Percentiles rank a stretch among this genome's conserved stretches.
Evolutionary conservation across 1,284 basidiomycete genomes (phyloP).

Genomic region (Boletus semigastroideus): DNA sequence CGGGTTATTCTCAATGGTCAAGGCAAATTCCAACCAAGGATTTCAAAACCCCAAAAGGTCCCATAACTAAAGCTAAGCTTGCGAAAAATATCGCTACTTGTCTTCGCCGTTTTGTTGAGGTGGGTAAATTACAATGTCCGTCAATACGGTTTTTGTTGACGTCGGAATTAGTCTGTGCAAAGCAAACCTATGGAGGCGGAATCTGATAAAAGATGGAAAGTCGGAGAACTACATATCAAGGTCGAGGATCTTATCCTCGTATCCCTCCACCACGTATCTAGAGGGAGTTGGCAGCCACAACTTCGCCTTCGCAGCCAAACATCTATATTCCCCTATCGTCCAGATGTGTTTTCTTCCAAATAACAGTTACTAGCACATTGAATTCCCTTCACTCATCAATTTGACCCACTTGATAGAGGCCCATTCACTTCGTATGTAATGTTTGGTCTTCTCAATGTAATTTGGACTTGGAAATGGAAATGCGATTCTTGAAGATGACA

Average conservation of each 20-base stretch:
- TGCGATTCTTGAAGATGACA: too few species aligned
- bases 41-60: constrained; percentile 70
- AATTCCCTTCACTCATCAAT: background rate
- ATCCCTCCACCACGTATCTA: constrained; percentile 75
- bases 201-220: constrained; percentile 54
- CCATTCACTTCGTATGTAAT: background rate
- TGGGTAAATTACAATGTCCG: constrained; percentile 22
- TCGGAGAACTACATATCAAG: constrained; percentile 55
- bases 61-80: constrained; percentile 64
- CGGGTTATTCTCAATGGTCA: constrained; percentile 72
- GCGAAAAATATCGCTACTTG: constrained; percentile 70
- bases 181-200: constrained; percentile 56
- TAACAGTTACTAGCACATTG: background rate
- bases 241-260: constrained; percentile 67
- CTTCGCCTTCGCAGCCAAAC: constrained; percentile 46
- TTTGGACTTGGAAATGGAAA: too few species aligned
- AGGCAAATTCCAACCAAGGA: constrained; percentile 77
- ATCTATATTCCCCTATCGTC: background rate
- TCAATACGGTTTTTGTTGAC: constrained; percentile 3
- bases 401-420: background rate
- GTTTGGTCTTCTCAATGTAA: too few species aligned
- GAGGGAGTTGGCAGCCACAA: constrained; percentile 78
- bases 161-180: constrained; percentile 45
- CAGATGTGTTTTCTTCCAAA: background rate
- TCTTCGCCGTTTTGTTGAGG: constrained; percentile 54